Base-by-base conservation (phyloP, 352 stramenopile species). In the Globisporangium rhizosaccharum region DNA sequence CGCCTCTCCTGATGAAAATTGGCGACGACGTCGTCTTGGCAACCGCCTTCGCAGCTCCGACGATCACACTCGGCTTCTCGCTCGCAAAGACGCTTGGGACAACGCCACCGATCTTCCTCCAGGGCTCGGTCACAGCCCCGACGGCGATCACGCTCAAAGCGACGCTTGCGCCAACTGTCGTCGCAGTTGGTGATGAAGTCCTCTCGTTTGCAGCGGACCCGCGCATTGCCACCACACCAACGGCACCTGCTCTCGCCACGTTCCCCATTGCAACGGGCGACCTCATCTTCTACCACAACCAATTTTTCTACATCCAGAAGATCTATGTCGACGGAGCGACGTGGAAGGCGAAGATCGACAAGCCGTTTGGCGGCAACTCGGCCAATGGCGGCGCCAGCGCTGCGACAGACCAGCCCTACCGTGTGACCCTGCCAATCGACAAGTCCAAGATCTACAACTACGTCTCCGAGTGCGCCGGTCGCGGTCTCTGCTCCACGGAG, bases 391-490 rank as follows among this genome's bases (percentile, higher is more conserved):
- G 37, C 0, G 15, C 46, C 0, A 66, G 44, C 10, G 62, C 59
- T 0, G 11, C 62, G 0, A 20, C 18, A 2, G 28, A 52, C 1
- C 6, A 20, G 0, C 33, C 59, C 1, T 89, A 79, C 65, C 70
- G 70, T 18, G 56, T 90, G 8, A 68, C 51, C 12, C 33, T 65
- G 15, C 69, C 78, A 0, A 49, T 18, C 0, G 61, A 65, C 15
- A 54, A 57, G 0, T 71, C 65, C 8, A 69, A 70, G 56, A 58
- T 76, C 42, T 92, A 85, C 66, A 78, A 76, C 28, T 92, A 91
- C 65, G 81, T 91, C 1, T 87, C 78, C 12, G 61, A 69, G 49
- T 96, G 88, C 69, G 81, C 79, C 0, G 82, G 85, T 0, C 80
- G 88, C 45, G 87, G 85, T 2, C 62, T 94, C 25, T 96, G 88